A percentile compares a stretch with the other conserved stretches of the same genome.
Evolutionary conservation across 2,329 filamentous ascomycete genomes (phyloP).

Genomic region (Hypoxylon sp.): DNA sequence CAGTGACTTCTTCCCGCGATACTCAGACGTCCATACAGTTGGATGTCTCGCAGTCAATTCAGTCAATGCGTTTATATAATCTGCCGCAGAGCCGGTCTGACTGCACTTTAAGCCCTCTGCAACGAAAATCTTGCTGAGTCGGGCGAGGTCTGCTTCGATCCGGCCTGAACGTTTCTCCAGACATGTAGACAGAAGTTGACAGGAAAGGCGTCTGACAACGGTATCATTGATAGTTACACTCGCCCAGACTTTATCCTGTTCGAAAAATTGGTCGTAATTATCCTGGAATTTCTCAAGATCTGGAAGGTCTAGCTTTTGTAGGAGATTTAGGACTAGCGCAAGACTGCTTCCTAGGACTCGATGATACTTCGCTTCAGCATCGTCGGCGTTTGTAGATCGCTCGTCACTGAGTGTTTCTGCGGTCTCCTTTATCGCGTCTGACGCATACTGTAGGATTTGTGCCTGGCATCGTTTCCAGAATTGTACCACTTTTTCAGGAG

Average conservation of each 20-base stretch:
- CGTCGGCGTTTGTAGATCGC: constrained; percentile 84
- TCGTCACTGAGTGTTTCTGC: constrained; percentile 89
- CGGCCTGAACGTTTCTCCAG: constrained; percentile 64
- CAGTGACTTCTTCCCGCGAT: constrained; percentile 68
- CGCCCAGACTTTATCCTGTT: constrained; percentile 76
- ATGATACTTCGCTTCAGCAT: constrained; percentile 87
- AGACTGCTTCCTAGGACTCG: constrained; percentile 75
- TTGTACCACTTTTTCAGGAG: constrained; percentile 80
- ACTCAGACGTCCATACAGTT: constrained; percentile 78
- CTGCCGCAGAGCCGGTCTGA: constrained; percentile 81
- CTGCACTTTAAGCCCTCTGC: constrained; percentile 79
- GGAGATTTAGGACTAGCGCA: constrained; percentile 68
- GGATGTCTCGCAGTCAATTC: constrained; percentile 76
- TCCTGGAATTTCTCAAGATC: constrained; percentile 73
- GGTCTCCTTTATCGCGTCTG: constrained; percentile 85
- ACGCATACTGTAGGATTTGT: constrained; percentile 86
- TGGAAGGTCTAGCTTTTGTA: constrained; percentile 62
- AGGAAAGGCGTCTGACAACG: constrained; percentile 66
- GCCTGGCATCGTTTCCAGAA: constrained; percentile 88
- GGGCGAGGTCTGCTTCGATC: constrained; percentile 65
- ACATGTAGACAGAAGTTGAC: constrained; percentile 66
- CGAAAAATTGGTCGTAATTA: constrained; percentile 77
- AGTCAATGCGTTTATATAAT: constrained; percentile 77
- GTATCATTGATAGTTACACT: constrained; percentile 74
- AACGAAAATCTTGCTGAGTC: constrained; percentile 74